These are phyloP conservation scores for Sugiyamaella smithiae DNA, from an alignment of 805 yeast genomes.

Conservation along the genomic window DNA sequence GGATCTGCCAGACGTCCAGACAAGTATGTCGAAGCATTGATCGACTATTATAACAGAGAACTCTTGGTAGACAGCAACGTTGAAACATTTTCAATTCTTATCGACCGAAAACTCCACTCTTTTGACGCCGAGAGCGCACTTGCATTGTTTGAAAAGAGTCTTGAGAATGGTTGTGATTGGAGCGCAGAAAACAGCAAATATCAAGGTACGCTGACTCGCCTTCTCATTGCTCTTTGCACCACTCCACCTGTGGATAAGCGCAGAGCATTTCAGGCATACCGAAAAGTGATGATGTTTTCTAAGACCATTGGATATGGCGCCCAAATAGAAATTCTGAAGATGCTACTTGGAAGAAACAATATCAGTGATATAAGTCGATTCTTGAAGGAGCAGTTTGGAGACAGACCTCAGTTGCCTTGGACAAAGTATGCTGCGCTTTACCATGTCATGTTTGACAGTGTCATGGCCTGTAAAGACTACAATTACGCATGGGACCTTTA, in stretches of 20 bases:
- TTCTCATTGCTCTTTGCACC: constrained; percentile 30
- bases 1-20: constrained; percentile 28
- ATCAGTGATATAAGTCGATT: constrained; percentile 43
- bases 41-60: constrained; percentile 33
- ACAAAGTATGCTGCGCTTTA: constrained; percentile 38
- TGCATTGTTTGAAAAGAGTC: constrained; percentile 36
- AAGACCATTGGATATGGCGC: constrained; percentile 39
- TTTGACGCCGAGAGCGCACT: constrained; percentile 34
- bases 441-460: constrained; percentile 45
- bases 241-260: constrained; percentile 30
- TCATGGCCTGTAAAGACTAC: constrained; percentile 38
- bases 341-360: constrained; percentile 37
- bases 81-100: constrained; percentile 36
- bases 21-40: constrained; percentile 24
- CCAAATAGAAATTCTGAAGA: constrained; percentile 38
- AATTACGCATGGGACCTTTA: constrained; percentile 58
- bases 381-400: constrained; percentile 43
- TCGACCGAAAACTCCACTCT: constrained; percentile 34
- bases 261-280: constrained; percentile 37
- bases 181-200: constrained; percentile 32
- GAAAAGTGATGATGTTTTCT: constrained; percentile 43
- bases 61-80: constrained; percentile 38
- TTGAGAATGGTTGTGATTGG: constrained; percentile 46
- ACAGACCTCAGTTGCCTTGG: constrained; percentile 25
- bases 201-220: constrained; percentile 27